phyloP scores from a whole-genome alignment of 306 rosid genomes.

The Arachis stenosperma region DNA sequence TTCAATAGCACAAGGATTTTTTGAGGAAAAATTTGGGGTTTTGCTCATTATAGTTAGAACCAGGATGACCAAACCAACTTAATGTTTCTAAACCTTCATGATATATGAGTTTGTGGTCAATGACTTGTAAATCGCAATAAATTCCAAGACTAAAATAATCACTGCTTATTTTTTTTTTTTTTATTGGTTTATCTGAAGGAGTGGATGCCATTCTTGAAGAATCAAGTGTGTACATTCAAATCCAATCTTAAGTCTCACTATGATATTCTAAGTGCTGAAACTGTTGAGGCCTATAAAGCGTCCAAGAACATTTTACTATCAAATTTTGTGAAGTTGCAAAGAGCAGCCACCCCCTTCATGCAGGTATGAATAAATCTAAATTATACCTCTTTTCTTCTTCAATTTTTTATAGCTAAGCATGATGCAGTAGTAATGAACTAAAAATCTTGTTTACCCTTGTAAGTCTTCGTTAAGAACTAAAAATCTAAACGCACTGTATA shows the following conservation, averaged over 20 bases:
- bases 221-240: slow-evolving; percentile 35
- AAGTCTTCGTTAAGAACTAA: not conserved
- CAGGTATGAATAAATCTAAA: slow-evolving; percentile 32
- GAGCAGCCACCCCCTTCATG: slow-evolving; percentile 16
- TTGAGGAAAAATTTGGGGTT: no score
- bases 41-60: not conserved
- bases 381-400: not conserved
- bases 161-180: no score
- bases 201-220: slow-evolving; percentile 32
- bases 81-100: not conserved
- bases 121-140: not conserved
- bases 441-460: no score
- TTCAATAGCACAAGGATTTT: no score
- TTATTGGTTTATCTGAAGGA: slow-evolving; percentile 36
- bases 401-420: no score
- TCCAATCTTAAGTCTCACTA: slow-evolving; percentile 31
- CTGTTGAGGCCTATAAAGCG: slow-evolving; percentile 34
- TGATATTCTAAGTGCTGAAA: slow-evolving; percentile 32
- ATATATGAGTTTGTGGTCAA: not conserved
- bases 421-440: not conserved
- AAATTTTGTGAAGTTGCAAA: slow-evolving; percentile 29
- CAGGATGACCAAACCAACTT: not conserved
- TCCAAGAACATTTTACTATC: slow-evolving; percentile 43
- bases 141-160: no score
- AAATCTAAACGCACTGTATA: not conserved